Evolutionary conservation across 495 filamentous ascomycete genomes (phyloP).

Genomic region (Rusavskia elegans): DNA sequence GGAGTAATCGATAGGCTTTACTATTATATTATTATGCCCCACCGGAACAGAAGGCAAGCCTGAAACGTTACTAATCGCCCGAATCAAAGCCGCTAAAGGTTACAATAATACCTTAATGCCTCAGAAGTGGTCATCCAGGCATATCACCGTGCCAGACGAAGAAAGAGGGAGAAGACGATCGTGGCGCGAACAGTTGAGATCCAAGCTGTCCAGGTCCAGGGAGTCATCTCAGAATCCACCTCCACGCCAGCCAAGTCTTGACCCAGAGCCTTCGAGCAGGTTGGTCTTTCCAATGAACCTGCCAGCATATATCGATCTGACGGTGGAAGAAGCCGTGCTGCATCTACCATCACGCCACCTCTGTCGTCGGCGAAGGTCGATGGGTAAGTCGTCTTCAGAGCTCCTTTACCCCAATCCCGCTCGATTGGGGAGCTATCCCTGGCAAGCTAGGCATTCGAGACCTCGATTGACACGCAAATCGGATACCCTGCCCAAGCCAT

Average conservation of each 20-base stretch:
- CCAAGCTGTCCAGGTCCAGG: not conserved
- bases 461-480: too few relatives aligned
- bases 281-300: not conserved
- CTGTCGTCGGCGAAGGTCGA: not conserved
- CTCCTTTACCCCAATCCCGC: too few relatives aligned
- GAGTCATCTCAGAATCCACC: not conserved
- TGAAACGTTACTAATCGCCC: too few relatives aligned
- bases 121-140: not conserved
- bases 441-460: too few relatives aligned
- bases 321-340: not conserved
- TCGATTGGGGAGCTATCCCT: too few relatives aligned
- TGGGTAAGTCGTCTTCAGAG: too few relatives aligned
- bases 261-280: not conserved
- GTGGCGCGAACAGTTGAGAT: not conserved
- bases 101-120: not conserved
- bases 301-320: not conserved
- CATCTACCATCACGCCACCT: not conserved
- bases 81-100: not conserved
- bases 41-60: too few relatives aligned
- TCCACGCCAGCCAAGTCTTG: too few relatives aligned
- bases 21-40: too few relatives aligned
- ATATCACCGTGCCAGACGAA: not conserved
- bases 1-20: too few relatives aligned
- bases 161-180: not conserved
- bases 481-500: too few relatives aligned